Conservation (phyloP, 78 protist species). For the Dictyostelium intermedium region DNA sequence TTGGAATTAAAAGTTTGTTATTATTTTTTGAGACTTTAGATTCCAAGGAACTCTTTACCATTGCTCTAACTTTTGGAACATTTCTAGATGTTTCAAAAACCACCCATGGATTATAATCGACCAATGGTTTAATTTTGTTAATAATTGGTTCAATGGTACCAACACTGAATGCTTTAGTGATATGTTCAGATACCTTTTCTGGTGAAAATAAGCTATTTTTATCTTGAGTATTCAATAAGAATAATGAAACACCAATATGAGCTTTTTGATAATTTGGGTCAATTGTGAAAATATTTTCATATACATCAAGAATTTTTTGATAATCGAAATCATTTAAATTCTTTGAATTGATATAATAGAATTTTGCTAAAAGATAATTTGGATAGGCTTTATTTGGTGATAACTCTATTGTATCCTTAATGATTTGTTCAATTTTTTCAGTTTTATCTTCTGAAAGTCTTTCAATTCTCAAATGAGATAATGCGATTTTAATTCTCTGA, state of each 20-base stretch:
- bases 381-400: not conserved
- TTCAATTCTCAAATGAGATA: not conserved
- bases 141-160: not conserved
- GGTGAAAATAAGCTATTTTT: not conserved
- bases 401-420: not conserved
- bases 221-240: not conserved
- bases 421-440: not conserved
- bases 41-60: not conserved
- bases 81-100: not conserved
- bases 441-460: not conserved
- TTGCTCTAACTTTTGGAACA: not conserved
- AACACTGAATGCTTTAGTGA: not conserved
- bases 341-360: not conserved
- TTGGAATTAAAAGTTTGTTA: not conserved
- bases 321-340: not conserved
- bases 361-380: slow-evolving; percentile 6
- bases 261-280: slow-evolving; percentile 11
- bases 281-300: not conserved
- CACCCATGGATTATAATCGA: not conserved
- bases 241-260: not conserved
- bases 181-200: not conserved
- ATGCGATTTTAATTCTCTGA: not conserved
- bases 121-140: not conserved
- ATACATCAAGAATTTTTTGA: not conserved
- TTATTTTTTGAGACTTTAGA: not conserved